A percentile compares a stretch with the other conserved stretches of the same genome.
These are phyloP conservation scores for Puccinia hordei DNA, from an alignment of 1,284 basidiomycete species.

Conservation along the genomic window DNA sequence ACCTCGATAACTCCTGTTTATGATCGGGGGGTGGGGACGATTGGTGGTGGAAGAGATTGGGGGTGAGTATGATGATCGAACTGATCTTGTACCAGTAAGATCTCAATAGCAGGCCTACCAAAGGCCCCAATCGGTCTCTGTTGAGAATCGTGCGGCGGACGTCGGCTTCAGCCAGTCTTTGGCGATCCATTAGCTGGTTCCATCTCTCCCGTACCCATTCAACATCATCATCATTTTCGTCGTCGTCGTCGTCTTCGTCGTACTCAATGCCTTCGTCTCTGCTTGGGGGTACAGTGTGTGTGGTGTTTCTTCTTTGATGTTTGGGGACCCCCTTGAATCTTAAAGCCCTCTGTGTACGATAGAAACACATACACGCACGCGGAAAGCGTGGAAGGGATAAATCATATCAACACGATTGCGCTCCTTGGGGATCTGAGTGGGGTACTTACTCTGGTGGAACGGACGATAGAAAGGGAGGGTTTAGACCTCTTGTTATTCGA, in stretches of 20 bases:
- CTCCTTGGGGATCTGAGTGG: background rate
- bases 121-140: constrained; percentile 17
- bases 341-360: constrained; percentile 6
- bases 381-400: background rate
- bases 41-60: background rate
- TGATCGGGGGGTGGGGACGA: background rate
- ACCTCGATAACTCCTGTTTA: constrained; percentile 33
- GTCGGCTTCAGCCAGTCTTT: constrained; percentile 27
- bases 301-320: constrained; percentile 5
- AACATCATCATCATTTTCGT: constrained; percentile 12
- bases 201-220: constrained; percentile 35
- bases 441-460: constrained; percentile 16
- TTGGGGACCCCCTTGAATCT: constrained; percentile 10
- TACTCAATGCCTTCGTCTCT: constrained; percentile 8
- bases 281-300: constrained; percentile 10
- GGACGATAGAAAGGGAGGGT: background rate
- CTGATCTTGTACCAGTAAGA: background rate
- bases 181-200: constrained; percentile 34
- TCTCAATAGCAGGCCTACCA: constrained; percentile 4
- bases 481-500: background rate
- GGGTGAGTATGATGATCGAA: background rate
- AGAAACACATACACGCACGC: no score
- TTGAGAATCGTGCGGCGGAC: constrained; percentile 32
- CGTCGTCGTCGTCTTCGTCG: background rate
- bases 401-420: background rate